These are phyloP conservation scores for Ganoderma boninense DNA, from an alignment of 1,284 basidiomycete species.

Conservation along the genomic window DNA sequence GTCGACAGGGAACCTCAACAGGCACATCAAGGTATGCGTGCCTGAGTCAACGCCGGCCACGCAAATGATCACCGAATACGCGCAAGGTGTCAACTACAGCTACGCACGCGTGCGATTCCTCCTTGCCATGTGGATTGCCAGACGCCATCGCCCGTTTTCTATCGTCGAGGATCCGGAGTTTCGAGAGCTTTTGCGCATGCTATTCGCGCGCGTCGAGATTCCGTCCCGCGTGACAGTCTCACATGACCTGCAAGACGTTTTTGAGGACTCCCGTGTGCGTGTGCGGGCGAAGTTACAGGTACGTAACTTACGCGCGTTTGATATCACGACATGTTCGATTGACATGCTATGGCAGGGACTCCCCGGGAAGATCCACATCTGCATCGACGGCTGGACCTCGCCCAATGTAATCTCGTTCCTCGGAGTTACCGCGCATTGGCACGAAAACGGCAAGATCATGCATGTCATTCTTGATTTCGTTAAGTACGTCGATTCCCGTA, in stretches of 20 bases:
- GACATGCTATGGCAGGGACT: neutral
- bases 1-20: too few relatives aligned
- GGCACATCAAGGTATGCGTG: too few relatives aligned
- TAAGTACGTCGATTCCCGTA: neutral
- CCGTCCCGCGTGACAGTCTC: neutral
- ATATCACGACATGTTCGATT: too few relatives aligned
- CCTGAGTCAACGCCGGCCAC: too few relatives aligned
- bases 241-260: neutral
- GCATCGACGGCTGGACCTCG: neutral
- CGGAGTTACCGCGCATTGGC: neutral
- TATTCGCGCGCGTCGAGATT: neutral
- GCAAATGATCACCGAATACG: too few relatives aligned
- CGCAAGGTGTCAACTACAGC: too few relatives aligned
- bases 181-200: neutral
- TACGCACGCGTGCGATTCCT: neutral
- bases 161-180: conserved; percentile 5
- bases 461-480: neutral
- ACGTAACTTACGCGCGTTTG: too few relatives aligned
- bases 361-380: neutral
- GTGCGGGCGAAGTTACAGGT: neutral
- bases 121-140: neutral
- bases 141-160: neutral
- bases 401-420: neutral
- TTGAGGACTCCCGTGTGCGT: neutral
- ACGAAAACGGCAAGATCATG: neutral